A percentile compares a stretch with the other conserved stretches of the same genome.
phyloP scores from a whole-genome alignment of 2,329 filamentous ascomycete genomes.

The Verticillium tricorpus region DNA sequence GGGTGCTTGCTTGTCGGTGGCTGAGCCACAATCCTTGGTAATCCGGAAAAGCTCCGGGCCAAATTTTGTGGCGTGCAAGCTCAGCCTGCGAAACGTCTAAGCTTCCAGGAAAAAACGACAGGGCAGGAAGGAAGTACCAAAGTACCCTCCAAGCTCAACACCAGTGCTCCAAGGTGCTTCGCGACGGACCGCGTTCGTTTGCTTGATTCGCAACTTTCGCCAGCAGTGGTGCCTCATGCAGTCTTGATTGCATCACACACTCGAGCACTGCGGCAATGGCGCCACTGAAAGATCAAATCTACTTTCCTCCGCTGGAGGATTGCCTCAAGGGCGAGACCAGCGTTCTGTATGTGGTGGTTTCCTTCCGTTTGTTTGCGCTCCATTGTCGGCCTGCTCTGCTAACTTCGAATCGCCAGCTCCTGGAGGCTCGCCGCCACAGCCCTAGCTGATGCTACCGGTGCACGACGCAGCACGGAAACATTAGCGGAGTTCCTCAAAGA shows the following conservation, averaged over 20 bases:
- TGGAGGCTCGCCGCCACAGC: conserved; percentile 58
- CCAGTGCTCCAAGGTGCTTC: conserved; percentile 3
- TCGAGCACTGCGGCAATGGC: conserved; percentile 57
- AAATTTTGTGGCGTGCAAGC: background rate
- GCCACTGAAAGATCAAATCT: conserved; percentile 63
- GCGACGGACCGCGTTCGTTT: conserved; percentile 9
- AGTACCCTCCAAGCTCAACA: conserved; percentile 3
- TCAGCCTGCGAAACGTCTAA: background rate
- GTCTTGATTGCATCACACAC: conserved; percentile 6
- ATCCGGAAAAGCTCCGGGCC: background rate
- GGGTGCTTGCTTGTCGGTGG: background rate
- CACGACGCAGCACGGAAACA: conserved; percentile 46
- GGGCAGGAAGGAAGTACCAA: conserved; percentile 1
- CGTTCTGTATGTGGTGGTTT: conserved; percentile 64
- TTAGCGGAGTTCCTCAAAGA: conserved; percentile 69
- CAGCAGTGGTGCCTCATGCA: conserved; percentile 13
- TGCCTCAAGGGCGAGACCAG: conserved; percentile 77
- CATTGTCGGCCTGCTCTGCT: conserved; percentile 7
- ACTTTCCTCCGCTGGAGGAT: conserved; percentile 80
- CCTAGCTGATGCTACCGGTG: conserved; percentile 50
- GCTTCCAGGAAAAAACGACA: background rate
- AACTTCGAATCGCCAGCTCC: conserved; percentile 35
- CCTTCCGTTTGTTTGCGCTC: conserved; percentile 2
- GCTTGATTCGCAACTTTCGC: conserved; percentile 21
- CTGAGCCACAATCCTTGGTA: background rate